Conservation (phyloP, 345 rosid genomes). For the Mallotus nudiflorus region DNA sequence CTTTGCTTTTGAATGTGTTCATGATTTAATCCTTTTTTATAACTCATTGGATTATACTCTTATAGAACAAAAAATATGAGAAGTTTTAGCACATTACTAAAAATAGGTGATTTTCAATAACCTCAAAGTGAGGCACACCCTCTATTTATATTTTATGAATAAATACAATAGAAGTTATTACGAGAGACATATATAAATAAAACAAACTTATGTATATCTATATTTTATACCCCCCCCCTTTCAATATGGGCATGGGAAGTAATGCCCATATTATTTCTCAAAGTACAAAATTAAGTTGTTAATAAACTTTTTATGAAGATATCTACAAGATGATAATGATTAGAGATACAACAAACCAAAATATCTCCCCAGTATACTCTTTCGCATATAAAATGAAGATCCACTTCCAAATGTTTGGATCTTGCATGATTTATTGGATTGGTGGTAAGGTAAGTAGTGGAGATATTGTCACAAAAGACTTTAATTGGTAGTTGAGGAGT, state of each 20-base stretch:
- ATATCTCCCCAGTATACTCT: background rate
- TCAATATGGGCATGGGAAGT: background rate
- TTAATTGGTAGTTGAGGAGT: background rate
- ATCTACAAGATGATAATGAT: background rate
- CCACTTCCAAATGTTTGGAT: background rate
- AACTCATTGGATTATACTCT: background rate
- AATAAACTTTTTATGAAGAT: background rate
- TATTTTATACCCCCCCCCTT: no score
- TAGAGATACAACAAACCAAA: background rate
- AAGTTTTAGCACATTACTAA: background rate
- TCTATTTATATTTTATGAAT: no score
- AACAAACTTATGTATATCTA: no score
- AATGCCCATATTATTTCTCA: background rate
- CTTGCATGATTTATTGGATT: background rate
- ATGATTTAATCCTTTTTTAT: constrained; percentile 21
- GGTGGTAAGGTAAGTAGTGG: background rate
- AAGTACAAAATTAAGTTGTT: background rate
- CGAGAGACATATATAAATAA: no score
- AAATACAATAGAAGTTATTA: no score
- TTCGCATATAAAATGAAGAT: background rate
- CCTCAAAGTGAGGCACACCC: constrained; percentile 59
- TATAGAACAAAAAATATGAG: background rate
- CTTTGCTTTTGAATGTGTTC: constrained; percentile 42
- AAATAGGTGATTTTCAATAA: constrained; percentile 41
- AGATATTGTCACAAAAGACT: background rate